These are phyloP conservation scores for Puccinia polysora DNA, from an alignment of 1,284 basidiomycete genomes.

Conservation along the genomic window DNA sequence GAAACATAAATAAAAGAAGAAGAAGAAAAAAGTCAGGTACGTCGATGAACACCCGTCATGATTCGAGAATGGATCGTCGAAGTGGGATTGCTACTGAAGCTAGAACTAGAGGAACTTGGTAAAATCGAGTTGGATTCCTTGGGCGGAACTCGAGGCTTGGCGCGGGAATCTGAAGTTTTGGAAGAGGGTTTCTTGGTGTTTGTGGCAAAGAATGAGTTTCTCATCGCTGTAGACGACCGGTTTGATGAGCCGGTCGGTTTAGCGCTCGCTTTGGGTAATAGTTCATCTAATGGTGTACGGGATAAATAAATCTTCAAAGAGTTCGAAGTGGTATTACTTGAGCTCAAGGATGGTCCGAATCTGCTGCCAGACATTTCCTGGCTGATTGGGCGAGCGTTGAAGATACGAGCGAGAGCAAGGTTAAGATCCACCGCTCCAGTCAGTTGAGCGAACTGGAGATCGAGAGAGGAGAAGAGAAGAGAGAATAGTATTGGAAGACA, in stretches of 20 bases:
- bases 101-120: too few relatives aligned
- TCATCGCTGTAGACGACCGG: background rate
- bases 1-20: background rate
- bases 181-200: constrained; percentile 2
- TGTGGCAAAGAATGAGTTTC: background rate
- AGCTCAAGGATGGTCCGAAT: background rate
- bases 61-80: constrained; percentile 3
- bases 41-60: constrained; percentile 13
- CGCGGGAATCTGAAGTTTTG: background rate
- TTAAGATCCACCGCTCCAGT: background rate
- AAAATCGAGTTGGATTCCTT: too few relatives aligned
- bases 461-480: background rate
- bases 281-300: constrained; percentile 25
- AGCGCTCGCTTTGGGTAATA: constrained; percentile 11
- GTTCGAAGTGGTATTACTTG: background rate
- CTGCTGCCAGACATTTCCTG: background rate
- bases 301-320: constrained; percentile 31
- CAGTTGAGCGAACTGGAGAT: background rate
- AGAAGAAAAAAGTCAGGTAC: background rate
- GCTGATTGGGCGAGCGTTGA: background rate
- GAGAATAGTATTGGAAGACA: too few relatives aligned
- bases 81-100: too few relatives aligned
- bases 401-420: too few relatives aligned
- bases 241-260: background rate
- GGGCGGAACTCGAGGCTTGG: too few relatives aligned